Conservation (phyloP, 2,329 filamentous ascomycete genomes). For the Colletotrichum aenigma region DNA sequence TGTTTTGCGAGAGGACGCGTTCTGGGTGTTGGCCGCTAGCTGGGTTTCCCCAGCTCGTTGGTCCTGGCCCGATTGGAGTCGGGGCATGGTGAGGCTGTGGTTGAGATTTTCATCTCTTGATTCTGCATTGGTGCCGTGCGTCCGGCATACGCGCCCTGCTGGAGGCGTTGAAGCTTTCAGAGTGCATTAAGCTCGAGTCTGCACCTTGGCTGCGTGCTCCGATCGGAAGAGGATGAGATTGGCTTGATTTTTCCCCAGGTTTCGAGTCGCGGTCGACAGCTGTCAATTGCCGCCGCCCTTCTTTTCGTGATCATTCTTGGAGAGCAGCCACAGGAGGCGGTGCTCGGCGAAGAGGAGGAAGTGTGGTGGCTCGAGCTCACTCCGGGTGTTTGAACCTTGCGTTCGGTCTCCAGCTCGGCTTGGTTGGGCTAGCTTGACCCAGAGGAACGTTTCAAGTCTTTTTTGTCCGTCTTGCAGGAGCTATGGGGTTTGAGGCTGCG, state of each 20-base stretch:
- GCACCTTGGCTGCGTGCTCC: background rate
- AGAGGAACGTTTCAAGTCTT: background rate
- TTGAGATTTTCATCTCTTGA: background rate
- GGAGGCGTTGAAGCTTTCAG: background rate
- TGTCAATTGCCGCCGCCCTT: background rate
- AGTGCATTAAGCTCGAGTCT: background rate
- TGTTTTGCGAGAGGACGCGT: background rate
- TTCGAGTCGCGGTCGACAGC: background rate
- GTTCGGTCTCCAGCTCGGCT: background rate
- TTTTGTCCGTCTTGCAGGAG: background rate
- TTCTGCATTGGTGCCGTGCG: background rate
- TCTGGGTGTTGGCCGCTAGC: background rate
- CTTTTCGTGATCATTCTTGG: background rate
- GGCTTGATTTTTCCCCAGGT: background rate
- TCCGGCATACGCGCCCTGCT: background rate
- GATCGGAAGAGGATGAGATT: background rate
- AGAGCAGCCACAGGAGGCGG: background rate
- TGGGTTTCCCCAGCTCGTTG: background rate
- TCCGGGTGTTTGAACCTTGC: background rate
- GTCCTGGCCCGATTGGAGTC: background rate
- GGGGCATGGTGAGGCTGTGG: background rate
- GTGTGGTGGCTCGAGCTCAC: slow-evolving; percentile 7
- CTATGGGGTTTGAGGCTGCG: background rate
- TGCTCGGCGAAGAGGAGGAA: background rate
- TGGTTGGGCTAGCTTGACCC: background rate